Evolutionary conservation across 139 green algal genomes (phyloP), one percentile per base, ranked within the genome.

Genomic region (Chlorella sp.): DNA sequence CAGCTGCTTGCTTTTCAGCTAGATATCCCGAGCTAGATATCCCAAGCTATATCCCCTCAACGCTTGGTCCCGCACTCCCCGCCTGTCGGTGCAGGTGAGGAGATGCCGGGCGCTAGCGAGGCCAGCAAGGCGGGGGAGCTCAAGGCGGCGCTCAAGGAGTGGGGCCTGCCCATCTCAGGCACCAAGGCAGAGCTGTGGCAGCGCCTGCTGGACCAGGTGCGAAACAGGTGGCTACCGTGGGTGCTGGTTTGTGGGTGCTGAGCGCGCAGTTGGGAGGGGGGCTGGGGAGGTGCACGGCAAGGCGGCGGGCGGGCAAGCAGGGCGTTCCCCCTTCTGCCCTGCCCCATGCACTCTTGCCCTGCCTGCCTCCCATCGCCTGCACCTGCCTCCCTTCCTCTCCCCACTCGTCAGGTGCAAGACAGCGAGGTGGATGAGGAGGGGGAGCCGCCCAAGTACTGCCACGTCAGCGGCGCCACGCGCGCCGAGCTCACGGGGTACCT

Each of bases 341-440:
- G n/a, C n/a, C n/a, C n/a, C n/a, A n/a, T n/a, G n/a, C n/a, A n/a
- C n/a, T n/a, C n/a, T n/a, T n/a, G n/a, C n/a, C n/a, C n/a, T n/a
- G n/a, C n/a, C n/a, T n/a, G n/a, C n/a, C n/a, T n/a, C n/a, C n/a
- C n/a, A n/a, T n/a, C n/a, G n/a, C n/a, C n/a, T n/a, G n/a, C n/a
- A n/a, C n/a, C n/a, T n/a, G n/a, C n/a, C n/a, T n/a, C n/a, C n/a
- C n/a, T n/a, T n/a, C n/a, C n/a, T n/a, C n/a, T n/a, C n/a, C n/a
- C n/a, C n/a, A n/a, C n/a, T n/a, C n/a, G n/a, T n/a, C 64, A 73
- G 67, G 67, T 74, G 68, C 18, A 74, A 21, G 68, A 74, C 68
- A 74, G 68, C 68, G 68, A 20, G 36, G 34, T 21, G 34, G 68
- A 55, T 20, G 68, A 47, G 68, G 68, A 74, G 0, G 68, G 36